These are phyloP conservation scores for Miamiensis avidus DNA, from an alignment of 169 alveolate species.

Conservation along the genomic window DNA sequence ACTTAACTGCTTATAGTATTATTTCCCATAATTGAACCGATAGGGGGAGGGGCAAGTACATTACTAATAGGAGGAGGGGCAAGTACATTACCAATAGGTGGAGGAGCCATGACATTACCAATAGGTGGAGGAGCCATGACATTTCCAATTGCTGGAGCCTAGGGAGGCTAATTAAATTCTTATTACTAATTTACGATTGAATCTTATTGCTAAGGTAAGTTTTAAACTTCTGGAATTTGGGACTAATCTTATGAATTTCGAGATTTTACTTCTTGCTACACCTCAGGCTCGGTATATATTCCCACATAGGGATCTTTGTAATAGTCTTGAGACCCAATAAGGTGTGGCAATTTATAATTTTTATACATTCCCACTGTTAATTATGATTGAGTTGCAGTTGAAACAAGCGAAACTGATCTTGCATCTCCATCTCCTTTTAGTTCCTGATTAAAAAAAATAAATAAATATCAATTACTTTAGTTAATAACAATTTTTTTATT, in stretches of 20 bases:
- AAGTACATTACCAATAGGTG: slow-evolving; percentile 2
- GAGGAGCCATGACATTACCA: not conserved
- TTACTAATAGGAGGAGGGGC: slow-evolving; percentile 6
- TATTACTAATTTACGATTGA: not conserved
- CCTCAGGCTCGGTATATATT: not conserved
- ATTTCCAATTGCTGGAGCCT: not conserved
- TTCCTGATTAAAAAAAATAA: too few relatives aligned
- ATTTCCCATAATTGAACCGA: not conserved
- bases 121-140: not conserved
- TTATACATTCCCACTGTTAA: not conserved
- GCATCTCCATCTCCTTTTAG: not conserved
- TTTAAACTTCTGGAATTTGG: not conserved
- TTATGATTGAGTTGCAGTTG: not conserved
- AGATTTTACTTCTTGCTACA: not conserved
- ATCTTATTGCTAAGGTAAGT: not conserved
- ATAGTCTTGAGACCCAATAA: not conserved
- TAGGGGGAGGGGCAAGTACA: slow-evolving; percentile 1
- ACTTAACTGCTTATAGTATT: not conserved
- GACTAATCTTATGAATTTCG: not conserved
- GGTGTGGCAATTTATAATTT: not conserved
- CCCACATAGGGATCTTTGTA: not conserved
- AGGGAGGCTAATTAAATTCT: not conserved
- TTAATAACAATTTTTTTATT: slow-evolving; percentile 5
- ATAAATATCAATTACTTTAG: too few relatives aligned
- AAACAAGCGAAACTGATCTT: not conserved